Evolutionary conservation across 768 basidiomycete genomes (phyloP), one percentile per base, ranked within the genome.

Genomic region (Calvatia gigantea): DNA sequence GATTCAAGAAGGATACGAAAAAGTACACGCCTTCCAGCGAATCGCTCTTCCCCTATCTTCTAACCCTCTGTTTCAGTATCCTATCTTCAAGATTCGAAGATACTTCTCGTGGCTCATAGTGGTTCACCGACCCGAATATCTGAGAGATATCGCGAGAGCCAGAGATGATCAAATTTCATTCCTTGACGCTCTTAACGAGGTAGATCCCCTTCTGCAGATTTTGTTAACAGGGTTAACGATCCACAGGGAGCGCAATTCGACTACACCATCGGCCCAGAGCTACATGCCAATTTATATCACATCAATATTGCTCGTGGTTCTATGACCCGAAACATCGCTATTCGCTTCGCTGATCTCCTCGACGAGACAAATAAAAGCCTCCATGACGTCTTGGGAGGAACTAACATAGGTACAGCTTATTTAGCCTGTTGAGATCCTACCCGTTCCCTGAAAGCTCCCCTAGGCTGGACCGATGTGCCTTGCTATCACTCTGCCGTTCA

Each of bases 331-430:
- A 73, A 74, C 41, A 54, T 78, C n/a, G 66, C 61, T 17, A 61
- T 59, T 4, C 61, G 68, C 17, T 71, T 75, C 54, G 64, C 71
- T 17, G 69, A 66, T 6, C 45, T 85, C 11, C 68, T 65, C 1
- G 78, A 84, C 19, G 85, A 86, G 51, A 62, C 83, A 23, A 58
- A 69, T 9, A 55, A 63, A 4, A 69, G 81, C 2, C 72, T 82
- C 56, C 60, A 61, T 0, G 77, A 78, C n/a, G 9, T 42, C n/a
- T 35, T 44, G 29, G 7, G 6, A 78, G 44, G 11, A 2, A 15
- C 33, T 4, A 3, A 23, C 28, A 51, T 64, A 23, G 70, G 72
- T 72, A 56, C 23, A 43, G 23, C 25, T 29, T 23, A 17, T 23
- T 7, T 5, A 39, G 31, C 12, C 14, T 9, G 3, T 14, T 11